phyloP scores from a whole-genome alignment of 371 early-diverging fungal species.

The Chytridium lagenaria region DNA sequence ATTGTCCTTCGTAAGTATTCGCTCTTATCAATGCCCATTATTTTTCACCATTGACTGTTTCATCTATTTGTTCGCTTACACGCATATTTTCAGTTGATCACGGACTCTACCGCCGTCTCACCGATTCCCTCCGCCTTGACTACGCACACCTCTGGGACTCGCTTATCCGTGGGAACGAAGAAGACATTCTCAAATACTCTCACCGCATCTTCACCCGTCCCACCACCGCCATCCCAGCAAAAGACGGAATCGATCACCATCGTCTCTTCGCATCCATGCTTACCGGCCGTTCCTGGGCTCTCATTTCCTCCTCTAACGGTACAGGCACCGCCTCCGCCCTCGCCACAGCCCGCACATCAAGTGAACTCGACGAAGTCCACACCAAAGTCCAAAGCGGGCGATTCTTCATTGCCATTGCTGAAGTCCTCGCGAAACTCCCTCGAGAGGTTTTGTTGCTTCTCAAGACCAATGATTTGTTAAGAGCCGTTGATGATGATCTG shows the following conservation, averaged over 20 bases:
- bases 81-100: conserved; percentile 71
- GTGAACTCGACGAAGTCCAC: conserved; percentile 59
- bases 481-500: conserved; percentile 55
- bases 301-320: conserved; percentile 49
- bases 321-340: conserved; percentile 39
- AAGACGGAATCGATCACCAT: conserved; percentile 68
- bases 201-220: conserved; percentile 42
- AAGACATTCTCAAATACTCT: conserved; percentile 58
- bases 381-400: conserved; percentile 41
- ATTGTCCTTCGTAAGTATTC: conserved; percentile 69
- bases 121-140: conserved; percentile 75
- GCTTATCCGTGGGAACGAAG: conserved; percentile 78
- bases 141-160: conserved; percentile 90
- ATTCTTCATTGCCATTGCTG: conserved; percentile 73
- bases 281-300: conserved; percentile 85
- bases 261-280: conserved; percentile 83
- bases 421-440: conserved; percentile 79
- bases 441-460: conserved; percentile 80
- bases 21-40: background rate
- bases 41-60: background rate
- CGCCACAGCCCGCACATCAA: conserved; percentile 53
- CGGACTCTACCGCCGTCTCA: conserved; percentile 86
- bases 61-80: background rate
- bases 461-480: conserved; percentile 89
- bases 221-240: background rate